Conservation (phyloP, 2,329 filamentous ascomycete genomes). For the Dryadomyces sulphureus region DNA sequence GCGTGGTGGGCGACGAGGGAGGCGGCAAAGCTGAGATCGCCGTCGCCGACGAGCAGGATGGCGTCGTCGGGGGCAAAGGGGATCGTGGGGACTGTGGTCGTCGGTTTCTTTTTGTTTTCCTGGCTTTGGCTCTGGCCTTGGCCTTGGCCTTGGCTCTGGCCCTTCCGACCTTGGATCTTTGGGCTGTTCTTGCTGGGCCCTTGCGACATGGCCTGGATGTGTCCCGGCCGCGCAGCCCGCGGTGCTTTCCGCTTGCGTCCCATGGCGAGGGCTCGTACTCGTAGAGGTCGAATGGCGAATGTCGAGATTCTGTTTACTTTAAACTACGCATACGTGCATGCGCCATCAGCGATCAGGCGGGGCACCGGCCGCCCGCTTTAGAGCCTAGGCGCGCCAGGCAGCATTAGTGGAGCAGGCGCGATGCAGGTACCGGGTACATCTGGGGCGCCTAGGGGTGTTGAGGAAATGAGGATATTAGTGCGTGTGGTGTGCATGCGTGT, state of each 20-base stretch:
- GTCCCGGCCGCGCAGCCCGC: too few species aligned
- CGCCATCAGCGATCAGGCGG: conserved; percentile 4
- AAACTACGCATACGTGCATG: not conserved
- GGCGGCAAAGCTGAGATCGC: conserved; percentile 64
- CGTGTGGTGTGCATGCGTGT: too few species aligned
- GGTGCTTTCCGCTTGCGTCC: too few species aligned
- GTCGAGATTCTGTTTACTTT: not conserved
- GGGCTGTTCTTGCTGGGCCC: conserved; percentile 22
- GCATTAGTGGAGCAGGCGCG: not conserved
- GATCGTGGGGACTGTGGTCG: conserved; percentile 35
- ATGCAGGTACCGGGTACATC: conserved; percentile 3
- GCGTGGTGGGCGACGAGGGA: conserved; percentile 51
- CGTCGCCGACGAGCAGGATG: conserved; percentile 67
- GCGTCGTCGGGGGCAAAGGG: conserved; percentile 53
- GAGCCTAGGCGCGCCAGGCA: conserved; percentile 1
- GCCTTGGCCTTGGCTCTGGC: too few species aligned
- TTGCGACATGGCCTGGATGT: too few species aligned
- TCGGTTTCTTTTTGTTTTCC: not conserved
- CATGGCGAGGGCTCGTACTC: too few species aligned
- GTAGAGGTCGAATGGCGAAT: too few species aligned
- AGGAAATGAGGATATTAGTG: too few species aligned
- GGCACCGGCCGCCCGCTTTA: conserved; percentile 4
- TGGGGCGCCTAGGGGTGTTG: not conserved
- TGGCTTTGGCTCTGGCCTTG: conserved; percentile 4
- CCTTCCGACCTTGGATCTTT: not conserved